A percentile compares a stretch with the other conserved stretches of the same genome.
phyloP scores from a whole-genome alignment of 2,329 filamentous ascomycete species.

The Raffaelea albimanens region DNA sequence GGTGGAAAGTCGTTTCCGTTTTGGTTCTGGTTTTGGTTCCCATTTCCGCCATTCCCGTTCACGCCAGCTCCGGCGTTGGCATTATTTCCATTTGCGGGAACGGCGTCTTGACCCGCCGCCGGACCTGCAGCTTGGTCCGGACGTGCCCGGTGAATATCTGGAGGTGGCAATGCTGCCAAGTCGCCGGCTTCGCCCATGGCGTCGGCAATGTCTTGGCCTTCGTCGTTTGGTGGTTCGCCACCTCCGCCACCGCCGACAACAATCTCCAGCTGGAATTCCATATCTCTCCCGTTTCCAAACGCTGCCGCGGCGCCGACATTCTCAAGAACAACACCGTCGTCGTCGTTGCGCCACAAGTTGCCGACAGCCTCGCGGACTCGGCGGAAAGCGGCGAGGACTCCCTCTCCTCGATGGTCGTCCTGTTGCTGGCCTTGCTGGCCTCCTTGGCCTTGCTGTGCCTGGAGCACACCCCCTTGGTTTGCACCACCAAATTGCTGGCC shows the following conservation, averaged over 20 bases:
- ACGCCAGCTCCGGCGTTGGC: no score
- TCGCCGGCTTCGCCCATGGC: conserved; percentile 27
- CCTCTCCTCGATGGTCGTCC: conserved; percentile 7
- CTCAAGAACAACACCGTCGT: conserved; percentile 5
- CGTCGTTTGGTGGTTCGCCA: conserved; percentile 11
- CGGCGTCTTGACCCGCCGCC: no score
- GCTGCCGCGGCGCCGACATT: conserved; percentile 2
- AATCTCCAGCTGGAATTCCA: conserved; percentile 11
- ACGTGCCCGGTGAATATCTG: neutral
- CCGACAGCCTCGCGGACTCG: conserved; percentile 16
- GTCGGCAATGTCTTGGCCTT: conserved; percentile 14
- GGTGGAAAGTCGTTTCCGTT: no score
- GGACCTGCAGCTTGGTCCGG: no score
- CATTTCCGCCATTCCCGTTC: no score
- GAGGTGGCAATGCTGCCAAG: conserved; percentile 11
- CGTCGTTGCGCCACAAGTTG: conserved; percentile 10
- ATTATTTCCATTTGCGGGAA: no score
- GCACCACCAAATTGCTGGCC: neutral
- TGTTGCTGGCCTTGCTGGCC: conserved; percentile 1
- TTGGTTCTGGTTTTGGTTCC: no score
- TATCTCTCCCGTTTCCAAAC: neutral
- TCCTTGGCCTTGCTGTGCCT: neutral
- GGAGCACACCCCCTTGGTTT: neutral
- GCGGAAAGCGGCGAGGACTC: conserved; percentile 10
- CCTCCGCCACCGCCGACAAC: conserved; percentile 6